Evolutionary conservation across 352 stramenopile genomes (phyloP).

Genomic region (Pythium scleroteichum): DNA sequence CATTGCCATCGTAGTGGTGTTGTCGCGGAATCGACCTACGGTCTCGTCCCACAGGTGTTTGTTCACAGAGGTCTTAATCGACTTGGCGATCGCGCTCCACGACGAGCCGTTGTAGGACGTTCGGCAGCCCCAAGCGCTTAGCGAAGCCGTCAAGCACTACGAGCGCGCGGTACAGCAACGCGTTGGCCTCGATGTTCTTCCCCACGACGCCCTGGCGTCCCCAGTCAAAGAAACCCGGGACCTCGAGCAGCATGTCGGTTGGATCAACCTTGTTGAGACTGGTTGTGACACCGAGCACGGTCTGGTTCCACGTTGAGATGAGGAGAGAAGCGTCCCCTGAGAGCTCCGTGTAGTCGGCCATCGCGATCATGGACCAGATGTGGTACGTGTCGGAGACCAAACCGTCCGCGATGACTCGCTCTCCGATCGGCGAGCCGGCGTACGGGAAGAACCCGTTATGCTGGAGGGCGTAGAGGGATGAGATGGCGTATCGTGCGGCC

Average conservation of each 20-base stretch:
- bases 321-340: conserved; percentile 27
- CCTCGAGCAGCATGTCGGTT: conserved; percentile 28
- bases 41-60: conserved; percentile 35
- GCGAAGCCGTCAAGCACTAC: conserved; percentile 24
- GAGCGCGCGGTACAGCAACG: conserved; percentile 35
- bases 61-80: conserved; percentile 33
- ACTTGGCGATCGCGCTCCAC: conserved; percentile 25
- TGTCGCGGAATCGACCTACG: conserved; percentile 30
- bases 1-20: conserved; percentile 30
- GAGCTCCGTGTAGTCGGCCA: conserved; percentile 35
- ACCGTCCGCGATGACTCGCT: conserved; percentile 21
- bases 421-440: conserved; percentile 32
- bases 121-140: too few relatives aligned
- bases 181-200: conserved; percentile 44
- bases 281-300: conserved; percentile 33
- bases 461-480: conserved; percentile 35
- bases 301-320: conserved; percentile 29
- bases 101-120: conserved; percentile 11
- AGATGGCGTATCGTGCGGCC: conserved; percentile 30
- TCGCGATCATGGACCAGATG: conserved; percentile 39
- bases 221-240: conserved; percentile 35
- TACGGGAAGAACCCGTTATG: conserved; percentile 38
- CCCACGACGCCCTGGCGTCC: conserved; percentile 35
- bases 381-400: conserved; percentile 44
- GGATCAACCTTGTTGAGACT: conserved; percentile 34